These are phyloP conservation scores for Ogataea siamensis DNA, from an alignment of 805 yeast genomes.

Conservation along the genomic window DNA sequence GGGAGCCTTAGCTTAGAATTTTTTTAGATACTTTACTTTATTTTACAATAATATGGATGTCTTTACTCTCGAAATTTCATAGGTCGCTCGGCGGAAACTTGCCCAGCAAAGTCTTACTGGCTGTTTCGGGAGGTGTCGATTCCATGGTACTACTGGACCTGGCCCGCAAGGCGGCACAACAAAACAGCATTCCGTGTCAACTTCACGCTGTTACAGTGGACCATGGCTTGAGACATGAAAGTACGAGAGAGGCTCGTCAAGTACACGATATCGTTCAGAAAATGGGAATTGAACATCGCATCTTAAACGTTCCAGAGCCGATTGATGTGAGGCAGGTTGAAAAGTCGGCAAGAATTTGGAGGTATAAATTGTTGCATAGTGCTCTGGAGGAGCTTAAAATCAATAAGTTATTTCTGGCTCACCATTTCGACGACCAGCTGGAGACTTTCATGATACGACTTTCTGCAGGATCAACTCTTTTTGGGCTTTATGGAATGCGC, in stretches of 20 bases:
- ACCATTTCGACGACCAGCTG: conserved; percentile 67
- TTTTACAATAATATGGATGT: conserved; percentile 4
- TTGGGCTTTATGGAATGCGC: conserved; percentile 60
- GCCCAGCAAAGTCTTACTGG: conserved; percentile 34
- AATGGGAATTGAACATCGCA: conserved; percentile 30
- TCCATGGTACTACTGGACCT: conserved; percentile 67
- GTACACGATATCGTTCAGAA: conserved; percentile 28
- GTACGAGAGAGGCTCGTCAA: conserved; percentile 46
- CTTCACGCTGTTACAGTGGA: conserved; percentile 64
- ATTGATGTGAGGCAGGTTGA: conserved; percentile 37
- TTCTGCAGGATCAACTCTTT: conserved; percentile 40
- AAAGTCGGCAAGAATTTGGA: conserved; percentile 52
- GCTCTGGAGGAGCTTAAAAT: conserved; percentile 39
- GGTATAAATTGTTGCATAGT: conserved; percentile 46
- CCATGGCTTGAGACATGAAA: conserved; percentile 53
- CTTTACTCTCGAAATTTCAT: conserved; percentile 1
- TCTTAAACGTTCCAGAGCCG: conserved; percentile 19
- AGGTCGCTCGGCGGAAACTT: not conserved
- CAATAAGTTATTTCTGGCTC: conserved; percentile 55
- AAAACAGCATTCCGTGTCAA: conserved; percentile 11
- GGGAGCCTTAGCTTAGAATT: conserved; percentile 61
- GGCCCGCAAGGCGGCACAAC: conserved; percentile 33
- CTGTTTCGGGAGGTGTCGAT: conserved; percentile 81
- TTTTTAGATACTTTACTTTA: conserved; percentile 6
- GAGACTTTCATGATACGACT: conserved; percentile 67